Conservation (phyloP, 208 protist genomes). For the Acanthamoeba polyphaga region DNA sequence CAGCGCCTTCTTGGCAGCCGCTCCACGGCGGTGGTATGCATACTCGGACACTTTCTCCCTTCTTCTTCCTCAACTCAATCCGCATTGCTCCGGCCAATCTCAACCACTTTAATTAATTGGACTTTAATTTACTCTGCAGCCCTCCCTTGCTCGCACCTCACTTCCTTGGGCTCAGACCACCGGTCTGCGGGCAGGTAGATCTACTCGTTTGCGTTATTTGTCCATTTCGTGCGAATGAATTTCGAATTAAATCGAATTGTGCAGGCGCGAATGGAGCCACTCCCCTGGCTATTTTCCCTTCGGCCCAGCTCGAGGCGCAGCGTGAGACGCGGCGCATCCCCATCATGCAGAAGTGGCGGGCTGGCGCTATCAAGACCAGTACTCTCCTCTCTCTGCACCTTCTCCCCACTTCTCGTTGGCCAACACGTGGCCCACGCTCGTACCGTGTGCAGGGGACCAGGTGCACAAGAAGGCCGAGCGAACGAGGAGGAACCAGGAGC, state of each 20-base stretch:
- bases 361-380: constrained; percentile 36
- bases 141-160: background rate
- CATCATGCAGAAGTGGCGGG: constrained; percentile 56
- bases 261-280: constrained; percentile 33
- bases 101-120: background rate
- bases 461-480: constrained; percentile 35
- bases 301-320: constrained; percentile 35
- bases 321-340: constrained; percentile 30
- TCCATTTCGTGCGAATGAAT: background rate
- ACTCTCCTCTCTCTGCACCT: background rate
- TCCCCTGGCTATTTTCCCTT: background rate
- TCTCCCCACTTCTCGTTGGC: background rate
- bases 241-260: background rate
- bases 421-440: background rate
- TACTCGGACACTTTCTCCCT: background rate
- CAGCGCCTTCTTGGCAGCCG: background rate
- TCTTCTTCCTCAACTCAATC: background rate
- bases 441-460: constrained; percentile 14
- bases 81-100: background rate
- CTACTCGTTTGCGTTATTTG: background rate
- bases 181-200: background rate
- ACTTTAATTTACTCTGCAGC: background rate
- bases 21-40: background rate
- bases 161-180: background rate
- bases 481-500: constrained; percentile 26